Base-by-base conservation (phyloP, 2,329 filamentous ascomycete species). In the Epichloe brachyelytri region DNA sequence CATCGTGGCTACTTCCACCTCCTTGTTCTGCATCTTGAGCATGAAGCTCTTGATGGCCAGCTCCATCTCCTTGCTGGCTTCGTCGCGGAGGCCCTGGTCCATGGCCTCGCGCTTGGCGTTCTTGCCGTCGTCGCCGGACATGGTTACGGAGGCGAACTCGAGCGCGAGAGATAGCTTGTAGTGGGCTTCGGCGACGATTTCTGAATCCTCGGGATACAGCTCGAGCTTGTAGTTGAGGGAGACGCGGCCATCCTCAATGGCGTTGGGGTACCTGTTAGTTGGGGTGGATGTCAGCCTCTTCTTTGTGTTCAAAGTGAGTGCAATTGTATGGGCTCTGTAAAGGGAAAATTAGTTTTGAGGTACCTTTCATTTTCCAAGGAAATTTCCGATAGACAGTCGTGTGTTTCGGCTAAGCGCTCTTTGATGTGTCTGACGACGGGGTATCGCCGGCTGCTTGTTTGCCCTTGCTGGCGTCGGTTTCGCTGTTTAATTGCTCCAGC, bases 131-230 rank as follows among this genome's bases (percentile, higher is more conserved):
- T 73, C 70, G 15, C 77, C 77, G 12, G 74, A 68, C 1, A 78
- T 74, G 5, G 83, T 86, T 44, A 93, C 80, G 0, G 88, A 93
- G 4, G 88, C 88, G 59, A 97, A 97, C 64, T 98, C 93, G 30
- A 98, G 78, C 0, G 93, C 93, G 15, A 98, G 79, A 0, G 91
- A 95, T 26, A 98, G 82, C 70, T 96, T 97, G 74, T 86, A 98
- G 71, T 98, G 89, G 15, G 88, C 91, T 71, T 98, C 93, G 41
- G 93, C 91, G 51, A 97, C 78, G 48, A 94, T 78, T 59, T 89
- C 86, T 14, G 87, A 88, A 55, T 94, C 88, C 47, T 84, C 76
- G 0, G 87, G 78, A 63, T 88, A 89, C 3, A 97, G 76, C 48
- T 85, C 77, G 59, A 86, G 71, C 68, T 94, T 94, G 61, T 94